Percentiles rank a stretch among this genome's conserved stretches.
These are phyloP conservation scores for Taxillus chinensis DNA, from an alignment of 164 flowering plant genomes.

Conservation along the genomic window DNA sequence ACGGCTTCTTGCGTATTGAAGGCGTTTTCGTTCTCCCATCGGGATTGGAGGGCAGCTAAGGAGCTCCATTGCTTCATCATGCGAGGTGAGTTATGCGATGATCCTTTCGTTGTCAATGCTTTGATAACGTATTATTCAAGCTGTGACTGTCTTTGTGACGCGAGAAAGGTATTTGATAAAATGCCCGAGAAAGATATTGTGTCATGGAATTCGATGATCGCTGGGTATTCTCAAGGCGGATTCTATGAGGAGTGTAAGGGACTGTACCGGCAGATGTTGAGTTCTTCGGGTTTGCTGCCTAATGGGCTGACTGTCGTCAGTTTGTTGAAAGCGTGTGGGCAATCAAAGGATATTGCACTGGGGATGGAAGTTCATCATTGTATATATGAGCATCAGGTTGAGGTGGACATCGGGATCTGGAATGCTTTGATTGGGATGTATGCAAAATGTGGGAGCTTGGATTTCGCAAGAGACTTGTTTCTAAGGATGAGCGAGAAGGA, in stretches of 20 bases:
- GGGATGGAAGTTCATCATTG: slow-evolving; percentile 64
- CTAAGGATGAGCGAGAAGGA: slow-evolving; percentile 55
- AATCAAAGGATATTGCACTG: slow-evolving; percentile 45
- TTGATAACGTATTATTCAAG: slow-evolving; percentile 49
- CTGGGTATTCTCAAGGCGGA: slow-evolving; percentile 72
- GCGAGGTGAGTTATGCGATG: slow-evolving; percentile 42
- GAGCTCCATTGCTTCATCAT: slow-evolving; percentile 48
- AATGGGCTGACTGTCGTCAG: slow-evolving; percentile 48
- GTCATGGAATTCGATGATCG: slow-evolving; percentile 81
- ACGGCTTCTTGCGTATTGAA: slow-evolving; percentile 54
- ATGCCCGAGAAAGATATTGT: slow-evolving; percentile 54
- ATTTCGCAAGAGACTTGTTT: slow-evolving; percentile 56
- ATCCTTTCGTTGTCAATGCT: slow-evolving; percentile 52
- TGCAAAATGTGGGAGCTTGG: slow-evolving; percentile 78
- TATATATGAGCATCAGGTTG: slow-evolving; percentile 26
- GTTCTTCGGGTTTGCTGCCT: slow-evolving; percentile 25
- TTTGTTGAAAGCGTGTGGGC: slow-evolving; percentile 69
- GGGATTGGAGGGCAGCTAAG: slow-evolving; percentile 17
- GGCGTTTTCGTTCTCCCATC: slow-evolving; percentile 32
- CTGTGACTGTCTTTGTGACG: slow-evolving; percentile 32
- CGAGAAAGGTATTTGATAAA: slow-evolving; percentile 53
- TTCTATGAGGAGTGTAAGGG: slow-evolving; percentile 45
- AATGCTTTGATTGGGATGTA: slow-evolving; percentile 62
- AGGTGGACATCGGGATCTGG: slow-evolving; percentile 39
- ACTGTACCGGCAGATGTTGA: slow-evolving; percentile 44